phyloP scores from a whole-genome alignment of 2,329 filamentous ascomycete species.

The Claviceps spartinae region DNA sequence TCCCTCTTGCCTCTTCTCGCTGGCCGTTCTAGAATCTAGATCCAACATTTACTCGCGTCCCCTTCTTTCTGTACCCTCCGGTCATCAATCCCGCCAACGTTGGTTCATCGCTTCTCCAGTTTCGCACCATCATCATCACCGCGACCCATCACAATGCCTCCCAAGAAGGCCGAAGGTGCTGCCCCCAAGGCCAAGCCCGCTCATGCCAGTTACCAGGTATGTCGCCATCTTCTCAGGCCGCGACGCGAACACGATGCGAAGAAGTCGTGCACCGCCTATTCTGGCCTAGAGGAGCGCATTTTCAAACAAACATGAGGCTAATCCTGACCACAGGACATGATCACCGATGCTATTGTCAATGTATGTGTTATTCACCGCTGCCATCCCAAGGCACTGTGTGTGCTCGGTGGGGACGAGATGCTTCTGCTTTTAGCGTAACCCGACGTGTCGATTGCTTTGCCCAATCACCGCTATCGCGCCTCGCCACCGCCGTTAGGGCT shows the following conservation, averaged over 20 bases:
- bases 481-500: not conserved
- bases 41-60: slow-evolving; percentile 11
- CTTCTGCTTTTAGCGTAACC: not conserved
- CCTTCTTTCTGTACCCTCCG: slow-evolving; percentile 5
- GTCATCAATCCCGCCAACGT: not conserved
- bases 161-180: slow-evolving; percentile 39
- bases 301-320: not conserved
- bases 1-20: slow-evolving; percentile 9
- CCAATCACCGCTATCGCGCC: not conserved
- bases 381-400: slow-evolving; percentile 23
- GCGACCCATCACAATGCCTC: slow-evolving; percentile 35
- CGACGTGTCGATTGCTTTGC: not conserved
- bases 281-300: too few relatives aligned
- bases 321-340: slow-evolving; percentile 40
- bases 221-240: slow-evolving; percentile 13
- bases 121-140: slow-evolving; percentile 9
- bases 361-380: slow-evolving; percentile 31
- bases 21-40: slow-evolving; percentile 9
- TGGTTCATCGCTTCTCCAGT: slow-evolving; percentile 7
- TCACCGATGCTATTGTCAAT: slow-evolving; percentile 46
- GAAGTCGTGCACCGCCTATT: too few relatives aligned
- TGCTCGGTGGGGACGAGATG: not conserved
- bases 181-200: slow-evolving; percentile 35
- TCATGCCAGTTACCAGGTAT: slow-evolving; percentile 47
- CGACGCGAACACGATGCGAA: too few relatives aligned